These are phyloP conservation scores for Hymenoscyphus salicellus DNA, from an alignment of 2,329 filamentous ascomycete species.

Conservation along the genomic window DNA sequence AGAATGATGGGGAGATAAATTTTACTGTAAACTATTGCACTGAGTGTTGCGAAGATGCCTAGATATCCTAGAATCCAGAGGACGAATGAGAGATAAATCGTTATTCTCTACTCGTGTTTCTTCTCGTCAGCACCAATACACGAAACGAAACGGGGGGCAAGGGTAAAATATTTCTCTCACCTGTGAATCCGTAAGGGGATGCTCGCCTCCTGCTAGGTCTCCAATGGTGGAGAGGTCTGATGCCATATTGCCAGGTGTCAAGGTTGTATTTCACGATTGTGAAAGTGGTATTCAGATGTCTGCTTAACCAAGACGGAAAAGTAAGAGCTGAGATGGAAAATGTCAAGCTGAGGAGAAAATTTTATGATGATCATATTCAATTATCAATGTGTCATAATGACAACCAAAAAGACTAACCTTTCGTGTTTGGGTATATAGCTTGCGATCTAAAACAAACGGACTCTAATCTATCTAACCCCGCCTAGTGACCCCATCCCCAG, in stretches of 20 bases:
- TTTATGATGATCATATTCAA: background rate
- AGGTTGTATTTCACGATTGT: too few species aligned
- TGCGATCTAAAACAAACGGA: background rate
- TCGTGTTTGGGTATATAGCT: background rate
- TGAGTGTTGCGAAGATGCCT: background rate
- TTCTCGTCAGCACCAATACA: background rate
- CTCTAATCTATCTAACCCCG: background rate
- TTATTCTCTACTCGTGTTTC: background rate
- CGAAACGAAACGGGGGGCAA: too few species aligned
- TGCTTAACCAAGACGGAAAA: too few species aligned
- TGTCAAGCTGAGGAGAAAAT: background rate
- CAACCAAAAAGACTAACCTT: background rate
- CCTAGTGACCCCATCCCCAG: background rate
- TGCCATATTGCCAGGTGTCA: too few species aligned
- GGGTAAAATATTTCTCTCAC: too few species aligned
- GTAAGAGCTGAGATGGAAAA: background rate
- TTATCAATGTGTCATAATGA: background rate
- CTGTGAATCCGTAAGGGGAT: too few species aligned
- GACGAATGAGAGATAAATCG: background rate
- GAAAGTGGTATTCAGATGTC: too few species aligned
- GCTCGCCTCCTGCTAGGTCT: too few species aligned
- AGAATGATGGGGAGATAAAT: too few species aligned
- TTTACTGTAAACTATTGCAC: background rate
- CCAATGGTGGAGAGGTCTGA: too few species aligned
- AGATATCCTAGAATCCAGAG: background rate